A percentile compares a stretch with the other conserved stretches of the same genome.
phyloP scores from a whole-genome alignment of 306 rosid species.

The Luffa aegyptiaca region DNA sequence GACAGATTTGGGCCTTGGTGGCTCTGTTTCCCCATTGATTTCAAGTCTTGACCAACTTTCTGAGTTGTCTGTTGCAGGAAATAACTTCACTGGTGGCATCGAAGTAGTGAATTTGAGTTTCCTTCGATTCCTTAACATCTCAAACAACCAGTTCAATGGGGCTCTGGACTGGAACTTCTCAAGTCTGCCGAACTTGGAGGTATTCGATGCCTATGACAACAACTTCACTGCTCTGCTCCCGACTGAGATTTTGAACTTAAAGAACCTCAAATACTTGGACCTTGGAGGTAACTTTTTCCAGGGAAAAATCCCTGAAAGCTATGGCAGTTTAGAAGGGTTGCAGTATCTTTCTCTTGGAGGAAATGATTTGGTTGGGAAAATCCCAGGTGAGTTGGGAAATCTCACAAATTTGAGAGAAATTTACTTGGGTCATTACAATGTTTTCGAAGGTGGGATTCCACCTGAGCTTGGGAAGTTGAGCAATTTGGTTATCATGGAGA shows the following conservation, averaged over 20 bases:
- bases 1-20: slow-evolving; percentile 43
- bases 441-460: slow-evolving; percentile 76
- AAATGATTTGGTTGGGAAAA: slow-evolving; percentile 54
- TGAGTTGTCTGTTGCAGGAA: slow-evolving; percentile 60
- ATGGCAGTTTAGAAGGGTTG: slow-evolving; percentile 39
- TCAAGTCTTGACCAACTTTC: slow-evolving; percentile 50
- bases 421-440: slow-evolving; percentile 65
- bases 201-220: slow-evolving; percentile 66
- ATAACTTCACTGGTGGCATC: slow-evolving; percentile 60
- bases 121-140: slow-evolving; percentile 63
- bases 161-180: slow-evolving; percentile 54
- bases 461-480: slow-evolving; percentile 48
- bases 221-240: slow-evolving; percentile 70
- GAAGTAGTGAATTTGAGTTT: slow-evolving; percentile 33
- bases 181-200: slow-evolving; percentile 38
- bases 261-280: slow-evolving; percentile 53
- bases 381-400: slow-evolving; percentile 71
- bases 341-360: slow-evolving; percentile 71
- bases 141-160: slow-evolving; percentile 59
- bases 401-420: slow-evolving; percentile 50
- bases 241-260: slow-evolving; percentile 29
- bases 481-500: slow-evolving; percentile 57
- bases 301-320: slow-evolving; percentile 52
- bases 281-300: slow-evolving; percentile 68
- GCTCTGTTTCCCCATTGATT: slow-evolving; percentile 51